Evolutionary conservation across 345 rosid species (phyloP).

Genomic region (Psidium friedrichsthalianum): DNA sequence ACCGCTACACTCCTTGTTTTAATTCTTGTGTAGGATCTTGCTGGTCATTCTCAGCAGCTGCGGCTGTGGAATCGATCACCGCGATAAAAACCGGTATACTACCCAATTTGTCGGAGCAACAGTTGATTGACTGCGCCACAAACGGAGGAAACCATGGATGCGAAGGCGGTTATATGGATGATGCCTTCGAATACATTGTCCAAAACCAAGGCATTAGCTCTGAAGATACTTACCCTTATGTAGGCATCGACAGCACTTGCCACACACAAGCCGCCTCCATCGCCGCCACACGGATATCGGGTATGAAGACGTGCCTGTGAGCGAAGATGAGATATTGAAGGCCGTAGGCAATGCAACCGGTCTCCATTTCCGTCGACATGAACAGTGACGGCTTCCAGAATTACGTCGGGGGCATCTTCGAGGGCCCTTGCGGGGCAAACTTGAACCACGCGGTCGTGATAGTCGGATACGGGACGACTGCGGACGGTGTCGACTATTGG

Average conservation of each 20-base stretch:
- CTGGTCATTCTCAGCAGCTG: neutral
- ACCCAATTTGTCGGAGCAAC: conserved; percentile 40
- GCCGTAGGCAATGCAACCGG: conserved; percentile 55
- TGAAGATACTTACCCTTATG: conserved; percentile 19
- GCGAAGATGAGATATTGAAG: conserved; percentile 31
- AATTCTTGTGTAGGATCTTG: neutral
- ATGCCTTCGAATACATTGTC: conserved; percentile 19
- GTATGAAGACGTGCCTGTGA: conserved; percentile 30
- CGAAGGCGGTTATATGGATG: conserved; percentile 16
- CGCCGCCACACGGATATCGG: conserved; percentile 21
- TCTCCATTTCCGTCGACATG: conserved; percentile 30
- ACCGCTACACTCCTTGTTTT: neutral
- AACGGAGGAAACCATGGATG: conserved; percentile 27
- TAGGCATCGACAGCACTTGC: conserved; percentile 12
- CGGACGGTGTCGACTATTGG: conserved; percentile 28
- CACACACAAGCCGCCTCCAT: neutral
- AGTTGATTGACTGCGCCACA: conserved; percentile 39
- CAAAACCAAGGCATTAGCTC: conserved; percentile 15
- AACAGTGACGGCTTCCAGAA: conserved; percentile 3
- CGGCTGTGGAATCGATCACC: conserved; percentile 1
- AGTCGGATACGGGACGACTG: conserved; percentile 31
- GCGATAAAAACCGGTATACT: conserved; percentile 22
- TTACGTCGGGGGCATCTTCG: conserved; percentile 26
- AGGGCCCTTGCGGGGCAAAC: conserved; percentile 12
- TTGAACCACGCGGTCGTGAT: conserved; percentile 34